Evolutionary conservation across 208 protist genomes (phyloP), one percentile per base, ranked within the genome.

Genomic region (Histomonas meleagridis): DNA sequence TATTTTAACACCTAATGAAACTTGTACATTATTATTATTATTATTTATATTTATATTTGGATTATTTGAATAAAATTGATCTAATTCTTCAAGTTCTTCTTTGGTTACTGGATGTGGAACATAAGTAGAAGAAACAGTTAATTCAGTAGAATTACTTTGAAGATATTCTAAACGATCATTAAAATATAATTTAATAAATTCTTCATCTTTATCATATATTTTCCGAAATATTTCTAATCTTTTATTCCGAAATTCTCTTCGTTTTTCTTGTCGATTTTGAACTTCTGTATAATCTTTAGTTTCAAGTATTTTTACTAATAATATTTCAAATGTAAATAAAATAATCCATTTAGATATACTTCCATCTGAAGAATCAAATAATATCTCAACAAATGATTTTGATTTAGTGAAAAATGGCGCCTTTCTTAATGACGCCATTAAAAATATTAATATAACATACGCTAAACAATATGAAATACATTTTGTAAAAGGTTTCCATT

Each of bases 401-500:
- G 60, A 7, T 60, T 60, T 7, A n/a, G 60, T 5, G n/a, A 65
- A 65, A 10, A 10, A 65, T n/a, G 60, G 60, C 60, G 23, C 7
- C 21, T 65, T 10, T 65, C 60, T 90, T 10, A 90, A 5, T 32
- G 53, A 32, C 23, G 23, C 7, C 3, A 90, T n/a, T 5, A 90
- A 90, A 5, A 90, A 38, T 62, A 32, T 62, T 38, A 32, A 38
- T 38, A 90, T 90, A 5, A 26, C n/a, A 90, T 90, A 90, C 23
- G n/a, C 28, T 70, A 70, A 70, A 70, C n/a, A 70, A 70, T n/a
- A 70, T 70, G n/a, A 70, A 70, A n/a, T n/a, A 70, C 28, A 70
- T 70, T n/a, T n/a, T n/a, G 28, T n/a, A 70, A 70, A 70, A n/a
- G n/a, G n/a, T n/a, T 70, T n/a, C 28, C 28, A 70, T 70, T n/a